Percentiles rank a stretch among this genome's conserved stretches.
phyloP scores from a whole-genome alignment of 2,329 filamentous ascomycete species.

The Sporothrix dimorphospora region DNA sequence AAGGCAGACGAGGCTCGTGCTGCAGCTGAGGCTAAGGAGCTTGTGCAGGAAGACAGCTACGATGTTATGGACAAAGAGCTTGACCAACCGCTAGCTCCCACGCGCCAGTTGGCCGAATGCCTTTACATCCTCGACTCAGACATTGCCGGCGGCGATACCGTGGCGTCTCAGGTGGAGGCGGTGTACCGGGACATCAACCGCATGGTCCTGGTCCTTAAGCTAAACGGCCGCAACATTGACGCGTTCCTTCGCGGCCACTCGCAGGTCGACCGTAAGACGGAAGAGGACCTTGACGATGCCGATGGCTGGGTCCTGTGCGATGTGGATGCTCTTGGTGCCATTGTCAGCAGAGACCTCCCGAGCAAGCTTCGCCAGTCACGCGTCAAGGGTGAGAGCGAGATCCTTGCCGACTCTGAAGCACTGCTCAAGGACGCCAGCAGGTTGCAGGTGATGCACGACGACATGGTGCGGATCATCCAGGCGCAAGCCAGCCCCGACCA shows the following conservation, averaged over 20 bases:
- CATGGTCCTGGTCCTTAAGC: slow-evolving; percentile 90
- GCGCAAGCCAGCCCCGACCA: slow-evolving; percentile 69
- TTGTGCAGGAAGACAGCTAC: slow-evolving; percentile 71
- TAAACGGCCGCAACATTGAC: slow-evolving; percentile 73
- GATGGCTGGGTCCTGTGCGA: slow-evolving; percentile 78
- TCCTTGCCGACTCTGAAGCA: slow-evolving; percentile 68
- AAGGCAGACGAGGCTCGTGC: slow-evolving; percentile 58
- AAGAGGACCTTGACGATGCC: slow-evolving; percentile 68
- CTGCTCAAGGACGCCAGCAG: slow-evolving; percentile 71
- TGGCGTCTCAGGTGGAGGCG: slow-evolving; percentile 66
- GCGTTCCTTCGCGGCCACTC: slow-evolving; percentile 69
- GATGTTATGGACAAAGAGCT: slow-evolving; percentile 64
- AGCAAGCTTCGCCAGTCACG: slow-evolving; percentile 67
- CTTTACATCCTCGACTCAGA: slow-evolving; percentile 54
- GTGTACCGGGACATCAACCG: slow-evolving; percentile 82
- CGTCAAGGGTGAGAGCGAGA: slow-evolving; percentile 68
- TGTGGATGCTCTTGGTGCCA: slow-evolving; percentile 66
- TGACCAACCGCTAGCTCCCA: slow-evolving; percentile 62
- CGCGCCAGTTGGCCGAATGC: slow-evolving; percentile 67
- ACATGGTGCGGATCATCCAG: slow-evolving; percentile 75
- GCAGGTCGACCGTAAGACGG: slow-evolving; percentile 55
- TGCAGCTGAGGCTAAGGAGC: slow-evolving; percentile 60
- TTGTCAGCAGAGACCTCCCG: slow-evolving; percentile 68
- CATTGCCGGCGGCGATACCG: slow-evolving; percentile 57
- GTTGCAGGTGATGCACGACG: slow-evolving; percentile 74